Evolutionary conservation across 176 grass and related monocot genomes (phyloP).

Genomic region (Bothriochloa decipiens): DNA sequence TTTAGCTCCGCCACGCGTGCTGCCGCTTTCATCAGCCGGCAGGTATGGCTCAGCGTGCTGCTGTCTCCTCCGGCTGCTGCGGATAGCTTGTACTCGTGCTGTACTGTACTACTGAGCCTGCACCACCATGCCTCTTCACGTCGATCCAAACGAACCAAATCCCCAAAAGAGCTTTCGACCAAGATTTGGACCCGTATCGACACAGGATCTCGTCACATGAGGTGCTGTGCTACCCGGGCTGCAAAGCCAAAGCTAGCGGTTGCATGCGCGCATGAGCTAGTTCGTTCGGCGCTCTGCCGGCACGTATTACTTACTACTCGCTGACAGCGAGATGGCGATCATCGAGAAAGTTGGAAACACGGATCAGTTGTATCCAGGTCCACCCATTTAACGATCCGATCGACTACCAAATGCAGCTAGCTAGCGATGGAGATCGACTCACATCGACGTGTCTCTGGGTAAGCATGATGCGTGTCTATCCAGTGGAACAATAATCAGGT

Average conservation of each 20-base stretch:
- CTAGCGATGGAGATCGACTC: background rate
- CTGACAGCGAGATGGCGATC: background rate
- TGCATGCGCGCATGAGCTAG: background rate
- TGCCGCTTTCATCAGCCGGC: background rate
- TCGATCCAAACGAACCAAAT: conserved; percentile 29
- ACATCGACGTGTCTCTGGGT: background rate
- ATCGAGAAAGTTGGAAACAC: background rate
- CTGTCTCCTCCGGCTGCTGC: background rate
- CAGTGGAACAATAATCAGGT: background rate
- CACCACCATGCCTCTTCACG: no score
- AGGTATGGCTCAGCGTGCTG: background rate
- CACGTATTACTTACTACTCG: background rate
- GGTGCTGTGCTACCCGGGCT: background rate
- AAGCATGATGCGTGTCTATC: background rate
- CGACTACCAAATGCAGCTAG: no score
- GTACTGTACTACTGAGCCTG: no score
- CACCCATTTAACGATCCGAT: background rate
- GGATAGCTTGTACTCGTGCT: no score
- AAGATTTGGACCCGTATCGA: conserved; percentile 30
- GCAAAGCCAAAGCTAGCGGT: background rate
- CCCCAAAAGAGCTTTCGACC: conserved; percentile 27
- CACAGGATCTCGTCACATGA: conserved; percentile 5
- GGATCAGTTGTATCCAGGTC: background rate
- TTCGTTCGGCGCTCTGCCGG: background rate
- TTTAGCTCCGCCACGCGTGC: background rate